These are phyloP conservation scores for Trypanosoma melophagium DNA, from an alignment of 208 protist genomes.

Conservation along the genomic window DNA sequence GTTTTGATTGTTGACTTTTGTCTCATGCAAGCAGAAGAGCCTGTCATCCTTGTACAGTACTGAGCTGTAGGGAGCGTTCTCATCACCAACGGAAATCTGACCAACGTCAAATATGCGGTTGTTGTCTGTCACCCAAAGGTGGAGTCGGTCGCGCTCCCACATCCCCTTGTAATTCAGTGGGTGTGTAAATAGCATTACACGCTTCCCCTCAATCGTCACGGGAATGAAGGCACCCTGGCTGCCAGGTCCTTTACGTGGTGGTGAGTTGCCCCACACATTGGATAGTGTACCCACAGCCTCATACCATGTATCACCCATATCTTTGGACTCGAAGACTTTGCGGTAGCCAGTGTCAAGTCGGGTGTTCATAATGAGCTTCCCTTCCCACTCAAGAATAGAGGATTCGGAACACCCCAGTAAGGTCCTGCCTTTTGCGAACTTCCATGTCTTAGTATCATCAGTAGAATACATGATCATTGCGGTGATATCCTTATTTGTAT, in stretches of 20 bases:
- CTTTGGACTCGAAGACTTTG: constrained; percentile 12
- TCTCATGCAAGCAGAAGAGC: constrained; percentile 5
- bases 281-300: not conserved
- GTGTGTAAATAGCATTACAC: constrained; percentile 17
- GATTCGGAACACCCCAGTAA: not conserved
- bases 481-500: not conserved
- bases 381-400: constrained; percentile 7
- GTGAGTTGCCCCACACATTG: not conserved
- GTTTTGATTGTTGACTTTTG: not conserved
- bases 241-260: too few species aligned
- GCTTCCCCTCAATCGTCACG: constrained; percentile 1
- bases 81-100: not conserved
- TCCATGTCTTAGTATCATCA: constrained; percentile 4
- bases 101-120: constrained; percentile 6
- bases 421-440: not conserved
- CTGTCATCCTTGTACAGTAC: not conserved
- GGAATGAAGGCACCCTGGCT: not conserved
- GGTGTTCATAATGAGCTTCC: not conserved
- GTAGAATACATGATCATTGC: constrained; percentile 16
- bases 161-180: not conserved
- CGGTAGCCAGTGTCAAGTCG: not conserved
- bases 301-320: constrained; percentile 17
- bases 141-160: not conserved
- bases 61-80: not conserved
- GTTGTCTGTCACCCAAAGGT: constrained; percentile 17